These are phyloP conservation scores for Arthrobotrys pseudoclavata DNA, from an alignment of 2,329 filamentous ascomycete genomes.

Conservation along the genomic window DNA sequence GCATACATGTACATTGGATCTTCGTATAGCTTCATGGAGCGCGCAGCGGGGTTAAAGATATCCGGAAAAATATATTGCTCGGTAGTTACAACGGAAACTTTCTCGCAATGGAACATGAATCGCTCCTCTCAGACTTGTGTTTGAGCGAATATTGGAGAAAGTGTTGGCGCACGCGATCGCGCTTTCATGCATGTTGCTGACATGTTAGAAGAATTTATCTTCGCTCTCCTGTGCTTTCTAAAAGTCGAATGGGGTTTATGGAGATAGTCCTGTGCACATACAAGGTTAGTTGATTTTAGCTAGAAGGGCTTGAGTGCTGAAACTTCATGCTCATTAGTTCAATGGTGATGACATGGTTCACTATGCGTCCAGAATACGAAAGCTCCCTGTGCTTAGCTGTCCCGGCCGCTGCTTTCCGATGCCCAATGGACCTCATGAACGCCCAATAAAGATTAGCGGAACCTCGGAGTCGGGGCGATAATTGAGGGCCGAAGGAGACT, in stretches of 20 bases:
- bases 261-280: neutral
- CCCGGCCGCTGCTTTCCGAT: neutral
- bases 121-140: neutral
- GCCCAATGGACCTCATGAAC: neutral
- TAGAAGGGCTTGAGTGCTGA: neutral
- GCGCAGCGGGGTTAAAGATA: neutral
- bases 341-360: neutral
- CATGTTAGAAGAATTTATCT: constrained; percentile 15
- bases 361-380: neutral
- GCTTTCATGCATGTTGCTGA: constrained; percentile 6
- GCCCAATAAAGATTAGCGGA: neutral
- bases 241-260: constrained; percentile 2
- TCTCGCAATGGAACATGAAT: neutral
- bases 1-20: neutral
- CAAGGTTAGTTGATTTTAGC: neutral
- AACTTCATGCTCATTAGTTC: neutral
- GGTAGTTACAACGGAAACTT: neutral
- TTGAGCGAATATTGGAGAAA: neutral
- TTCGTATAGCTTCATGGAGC: neutral
- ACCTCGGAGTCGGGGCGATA: constrained; percentile 18
- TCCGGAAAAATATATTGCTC: neutral
- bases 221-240: neutral
- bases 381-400: neutral
- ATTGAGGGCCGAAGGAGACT: constrained; percentile 20
- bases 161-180: neutral